Evolutionary conservation across 345 rosid genomes (phyloP), one percentile per base, ranked within the genome.

Genomic region (Heritiera littoralis): DNA sequence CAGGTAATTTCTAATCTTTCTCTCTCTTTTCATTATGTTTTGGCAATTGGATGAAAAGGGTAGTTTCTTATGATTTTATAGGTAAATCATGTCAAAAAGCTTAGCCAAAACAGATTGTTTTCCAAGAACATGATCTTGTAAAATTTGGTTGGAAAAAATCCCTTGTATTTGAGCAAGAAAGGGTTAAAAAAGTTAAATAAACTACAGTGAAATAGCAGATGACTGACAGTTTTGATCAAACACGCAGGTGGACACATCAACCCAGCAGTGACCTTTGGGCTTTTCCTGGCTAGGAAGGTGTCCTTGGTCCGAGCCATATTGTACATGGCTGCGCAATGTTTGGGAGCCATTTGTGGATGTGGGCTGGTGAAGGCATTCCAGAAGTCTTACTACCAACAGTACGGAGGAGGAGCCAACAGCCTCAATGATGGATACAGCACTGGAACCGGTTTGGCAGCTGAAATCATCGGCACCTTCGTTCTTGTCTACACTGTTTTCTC

Each of bases 401-500:
- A 91, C 80, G 89, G 91, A 1, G 94, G 94, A 23, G 94, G 92
- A 60, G 92, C 91, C 67, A 91, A 91, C 82, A 74, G 65, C 78
- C 83, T 91, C 0, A 65, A 77, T 20, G 81, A 54, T 4, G 94
- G 91, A 2, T 91, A 91, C 80, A 89, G 72, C 88, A 89, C 79
- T 28, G 92, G 92, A 67, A 87, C 94, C 1, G 94, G 90, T 48
- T 87, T 90, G 40, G 91, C 82, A 0, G 94, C 94, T 58, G 94
- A 89, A 85, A 89, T 90, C 58, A 87, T 90, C 0, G 93, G 93
- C 38, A 90, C 93, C 12, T 90, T 90, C 15, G 90, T 89, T 9
- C 93, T 90, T 2, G 92, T 90, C 72, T 90, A 90, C 88, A 90
- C 89, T 10, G 91, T 90, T 68, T 85, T 90, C 86, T 87, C 94